Conservation (phyloP, 176 grass and related monocot species). For the Cenchrus americanus region DNA sequence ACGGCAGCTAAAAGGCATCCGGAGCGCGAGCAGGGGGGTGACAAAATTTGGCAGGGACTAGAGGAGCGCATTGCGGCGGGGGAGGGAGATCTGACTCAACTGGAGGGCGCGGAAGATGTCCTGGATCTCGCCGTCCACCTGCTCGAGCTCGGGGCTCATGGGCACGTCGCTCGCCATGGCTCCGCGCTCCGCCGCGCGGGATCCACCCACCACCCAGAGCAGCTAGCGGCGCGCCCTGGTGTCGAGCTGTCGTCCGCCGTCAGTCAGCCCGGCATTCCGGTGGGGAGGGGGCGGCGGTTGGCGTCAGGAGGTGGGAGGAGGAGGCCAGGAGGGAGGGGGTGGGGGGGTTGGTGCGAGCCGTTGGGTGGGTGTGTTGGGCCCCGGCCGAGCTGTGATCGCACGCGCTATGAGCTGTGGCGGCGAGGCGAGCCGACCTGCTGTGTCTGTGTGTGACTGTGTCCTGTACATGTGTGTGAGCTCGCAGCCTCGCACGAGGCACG, state of each 20-base stretch:
- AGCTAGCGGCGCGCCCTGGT: neutral
- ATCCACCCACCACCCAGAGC: neutral
- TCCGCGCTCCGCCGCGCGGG: neutral
- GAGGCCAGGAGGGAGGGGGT: no score
- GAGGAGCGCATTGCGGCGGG: neutral
- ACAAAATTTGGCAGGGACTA: neutral
- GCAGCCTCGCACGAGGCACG: no score
- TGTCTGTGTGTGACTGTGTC: no score
- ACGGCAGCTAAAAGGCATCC: no score
- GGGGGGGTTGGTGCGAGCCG: conserved; percentile 33
- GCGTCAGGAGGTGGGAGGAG: conserved; percentile 13
- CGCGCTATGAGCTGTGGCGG: neutral
- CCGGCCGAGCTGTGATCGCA: neutral
- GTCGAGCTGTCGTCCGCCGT: neutral
- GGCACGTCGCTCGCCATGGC: conserved; percentile 76
- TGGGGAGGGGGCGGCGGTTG: conserved; percentile 39
- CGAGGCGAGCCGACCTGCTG: no score
- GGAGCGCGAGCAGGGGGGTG: neutral
- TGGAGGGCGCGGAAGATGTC: conserved; percentile 96
- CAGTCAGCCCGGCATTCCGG: conserved; percentile 30
- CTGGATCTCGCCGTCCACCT: conserved; percentile 94
- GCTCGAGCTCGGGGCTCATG: conserved; percentile 91
- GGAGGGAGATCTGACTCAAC: conserved; percentile 61
- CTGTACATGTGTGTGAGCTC: no score
- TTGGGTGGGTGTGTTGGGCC: conserved; percentile 42